phyloP scores from a whole-genome alignment of 2,329 filamentous ascomycete species.

The Hypoxylon sp. region DNA sequence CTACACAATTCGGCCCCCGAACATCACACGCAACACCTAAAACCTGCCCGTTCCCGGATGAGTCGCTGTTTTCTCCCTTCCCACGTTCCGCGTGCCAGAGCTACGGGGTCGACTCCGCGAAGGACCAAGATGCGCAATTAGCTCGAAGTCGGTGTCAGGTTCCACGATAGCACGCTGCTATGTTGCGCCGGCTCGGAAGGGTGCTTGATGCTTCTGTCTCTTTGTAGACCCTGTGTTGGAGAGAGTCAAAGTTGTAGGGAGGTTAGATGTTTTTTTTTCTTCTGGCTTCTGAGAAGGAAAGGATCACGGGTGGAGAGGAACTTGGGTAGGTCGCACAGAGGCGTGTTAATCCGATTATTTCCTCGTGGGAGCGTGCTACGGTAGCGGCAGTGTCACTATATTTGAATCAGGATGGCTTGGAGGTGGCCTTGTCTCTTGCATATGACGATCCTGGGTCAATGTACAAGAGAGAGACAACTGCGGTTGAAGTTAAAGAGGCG shows the following conservation, averaged over 20 bases:
- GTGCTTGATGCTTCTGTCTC: slow-evolving; percentile 34
- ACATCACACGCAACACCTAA: slow-evolving; percentile 54
- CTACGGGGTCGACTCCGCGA: slow-evolving; percentile 29
- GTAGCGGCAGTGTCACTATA: slow-evolving; percentile 46
- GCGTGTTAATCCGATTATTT: slow-evolving; percentile 40
- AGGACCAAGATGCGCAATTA: slow-evolving; percentile 37
- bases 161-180: slow-evolving; percentile 40
- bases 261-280: slow-evolving; percentile 23
- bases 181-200: slow-evolving; percentile 38
- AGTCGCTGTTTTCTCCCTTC: slow-evolving; percentile 35
- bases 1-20: slow-evolving; percentile 53
- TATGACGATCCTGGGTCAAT: slow-evolving; percentile 44
- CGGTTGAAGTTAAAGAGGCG: slow-evolving; percentile 40
- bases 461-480: slow-evolving; percentile 43
- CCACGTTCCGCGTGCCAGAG: slow-evolving; percentile 41
- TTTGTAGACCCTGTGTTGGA: slow-evolving; percentile 13
- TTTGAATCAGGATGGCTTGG: slow-evolving; percentile 43
- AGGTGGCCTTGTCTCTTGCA: slow-evolving; percentile 44
- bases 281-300: too few species aligned
- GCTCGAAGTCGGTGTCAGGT: slow-evolving; percentile 36
- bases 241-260: slow-evolving; percentile 19
- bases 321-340: slow-evolving; percentile 41
- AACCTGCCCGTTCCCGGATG: slow-evolving; percentile 51
- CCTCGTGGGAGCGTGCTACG: slow-evolving; percentile 45
- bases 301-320: slow-evolving; percentile 26